These are phyloP conservation scores for Backusella circina DNA, from an alignment of 192 early-diverging fungal genomes.

Conservation along the genomic window DNA sequence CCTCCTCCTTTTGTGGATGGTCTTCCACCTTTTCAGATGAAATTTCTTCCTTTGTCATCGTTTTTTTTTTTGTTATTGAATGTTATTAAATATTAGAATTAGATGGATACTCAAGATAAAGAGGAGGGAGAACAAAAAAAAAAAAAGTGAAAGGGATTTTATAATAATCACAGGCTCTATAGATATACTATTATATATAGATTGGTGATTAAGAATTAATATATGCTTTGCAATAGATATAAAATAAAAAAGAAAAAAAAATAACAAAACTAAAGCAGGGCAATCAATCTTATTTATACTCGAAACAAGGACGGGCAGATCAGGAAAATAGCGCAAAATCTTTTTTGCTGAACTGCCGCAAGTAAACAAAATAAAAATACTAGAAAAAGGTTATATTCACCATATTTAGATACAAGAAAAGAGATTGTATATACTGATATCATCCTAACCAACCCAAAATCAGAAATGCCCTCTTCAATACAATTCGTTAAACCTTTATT, in stretches of 20 bases:
- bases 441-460: background rate
- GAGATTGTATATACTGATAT: background rate
- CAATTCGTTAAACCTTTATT: background rate
- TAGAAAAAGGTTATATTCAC: background rate
- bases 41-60: background rate
- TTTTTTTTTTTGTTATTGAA: background rate
- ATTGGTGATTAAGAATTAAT: background rate
- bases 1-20: background rate
- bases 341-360: background rate
- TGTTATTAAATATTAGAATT: background rate
- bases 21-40: background rate
- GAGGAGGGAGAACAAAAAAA: background rate
- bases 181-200: background rate
- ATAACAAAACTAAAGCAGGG: background rate
- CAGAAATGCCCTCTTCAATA: background rate
- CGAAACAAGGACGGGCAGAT: background rate
- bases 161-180: background rate
- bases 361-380: background rate
- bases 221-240: background rate
- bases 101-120: background rate
- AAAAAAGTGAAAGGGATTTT: background rate
- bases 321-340: background rate
- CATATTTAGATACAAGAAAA: background rate
- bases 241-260: background rate
- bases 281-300: background rate